These are phyloP conservation scores for Ustilago xerochloae DNA, from an alignment of 1,284 basidiomycete species.

Conservation along the genomic window DNA sequence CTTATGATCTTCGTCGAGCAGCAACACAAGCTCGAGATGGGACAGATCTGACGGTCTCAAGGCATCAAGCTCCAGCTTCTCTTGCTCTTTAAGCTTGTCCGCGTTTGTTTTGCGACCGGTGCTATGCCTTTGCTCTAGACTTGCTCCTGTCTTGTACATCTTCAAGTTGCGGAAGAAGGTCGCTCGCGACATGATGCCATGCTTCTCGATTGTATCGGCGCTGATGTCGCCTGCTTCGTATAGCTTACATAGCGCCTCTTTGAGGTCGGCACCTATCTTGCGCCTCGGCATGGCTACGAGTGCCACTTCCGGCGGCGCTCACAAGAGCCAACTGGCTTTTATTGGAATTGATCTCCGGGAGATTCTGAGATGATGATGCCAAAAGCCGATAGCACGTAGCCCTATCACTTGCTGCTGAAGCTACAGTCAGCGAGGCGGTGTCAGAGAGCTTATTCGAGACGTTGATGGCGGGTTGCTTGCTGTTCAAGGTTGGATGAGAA, in stretches of 20 bases:
- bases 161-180: constrained; percentile 52
- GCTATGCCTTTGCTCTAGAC: constrained; percentile 50
- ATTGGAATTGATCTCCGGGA: too few species aligned
- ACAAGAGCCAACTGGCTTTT: too few species aligned
- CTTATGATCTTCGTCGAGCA: constrained; percentile 31
- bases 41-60: constrained; percentile 30
- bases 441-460: too few species aligned
- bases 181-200: constrained; percentile 51
- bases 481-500: too few species aligned
- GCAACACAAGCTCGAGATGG: constrained; percentile 29
- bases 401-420: too few species aligned
- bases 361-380: too few species aligned
- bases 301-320: neutral
- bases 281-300: constrained; percentile 37
- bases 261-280: constrained; percentile 54
- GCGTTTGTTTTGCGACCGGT: constrained; percentile 52
- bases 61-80: constrained; percentile 34
- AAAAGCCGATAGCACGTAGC: too few species aligned
- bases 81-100: constrained; percentile 47
- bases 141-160: constrained; percentile 48
- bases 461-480: too few species aligned
- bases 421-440: too few species aligned
- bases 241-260: constrained; percentile 52
- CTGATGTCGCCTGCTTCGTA: constrained; percentile 52
- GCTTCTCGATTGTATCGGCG: constrained; percentile 50